Conservation (phyloP, 768 basidiomycete species). For the Podaxis sp. region DNA sequence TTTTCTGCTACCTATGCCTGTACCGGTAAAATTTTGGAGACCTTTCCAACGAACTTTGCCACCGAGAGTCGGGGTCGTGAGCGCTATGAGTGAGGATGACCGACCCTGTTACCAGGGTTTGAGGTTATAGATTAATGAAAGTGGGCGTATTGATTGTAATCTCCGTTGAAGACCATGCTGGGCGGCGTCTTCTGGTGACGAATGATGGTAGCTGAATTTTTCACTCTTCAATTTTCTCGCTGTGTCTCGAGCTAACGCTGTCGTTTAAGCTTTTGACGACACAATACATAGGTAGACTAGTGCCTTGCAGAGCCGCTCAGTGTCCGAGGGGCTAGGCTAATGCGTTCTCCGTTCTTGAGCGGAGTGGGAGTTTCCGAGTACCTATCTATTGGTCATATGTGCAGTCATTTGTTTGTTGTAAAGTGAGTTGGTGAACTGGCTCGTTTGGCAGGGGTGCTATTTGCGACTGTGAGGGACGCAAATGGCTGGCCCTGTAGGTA, state of each 20-base stretch:
- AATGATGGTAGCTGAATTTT: neutral
- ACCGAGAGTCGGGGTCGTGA: neutral
- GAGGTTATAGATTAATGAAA: conserved; percentile 5
- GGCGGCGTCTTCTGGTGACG: neutral
- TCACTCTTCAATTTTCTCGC: neutral
- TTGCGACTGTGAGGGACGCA: neutral
- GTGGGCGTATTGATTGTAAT: neutral
- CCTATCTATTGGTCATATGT: neutral
- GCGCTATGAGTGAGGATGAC: neutral
- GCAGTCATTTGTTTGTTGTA: neutral
- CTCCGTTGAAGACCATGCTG: neutral
- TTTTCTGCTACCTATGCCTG: too few relatives aligned
- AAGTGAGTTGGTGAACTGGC: neutral
- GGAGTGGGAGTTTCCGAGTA: neutral
- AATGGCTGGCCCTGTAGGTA: neutral
- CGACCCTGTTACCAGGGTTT: neutral
- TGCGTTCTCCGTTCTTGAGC: neutral
- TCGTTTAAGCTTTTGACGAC: neutral
- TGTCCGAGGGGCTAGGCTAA: neutral
- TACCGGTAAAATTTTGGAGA: too few relatives aligned
- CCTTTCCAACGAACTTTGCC: neutral
- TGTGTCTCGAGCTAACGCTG: neutral
- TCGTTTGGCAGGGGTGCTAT: neutral
- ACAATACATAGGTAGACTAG: neutral
- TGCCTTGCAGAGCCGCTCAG: conserved; percentile 5